These are phyloP conservation scores for Pulveroboletus sp. DNA, from an alignment of 1,284 basidiomycete species.

Conservation along the genomic window DNA sequence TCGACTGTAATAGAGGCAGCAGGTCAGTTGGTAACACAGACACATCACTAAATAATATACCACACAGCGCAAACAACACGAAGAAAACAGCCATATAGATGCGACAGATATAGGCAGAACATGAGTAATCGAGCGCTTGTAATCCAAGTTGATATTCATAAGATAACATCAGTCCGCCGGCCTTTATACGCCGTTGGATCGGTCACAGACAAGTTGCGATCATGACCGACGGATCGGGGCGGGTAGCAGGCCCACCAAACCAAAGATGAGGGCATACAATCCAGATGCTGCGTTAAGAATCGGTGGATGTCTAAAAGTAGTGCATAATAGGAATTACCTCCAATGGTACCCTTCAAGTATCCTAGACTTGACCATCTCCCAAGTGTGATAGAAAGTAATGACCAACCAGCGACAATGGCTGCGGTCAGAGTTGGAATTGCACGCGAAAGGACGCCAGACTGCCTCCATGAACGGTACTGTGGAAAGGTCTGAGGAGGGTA, in stretches of 20 bases:
- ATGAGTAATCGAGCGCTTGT: slow-evolving; percentile 9
- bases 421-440: slow-evolving; percentile 65
- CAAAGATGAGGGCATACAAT: slow-evolving; percentile 67
- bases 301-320: not conserved
- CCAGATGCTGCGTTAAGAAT: slow-evolving; percentile 50
- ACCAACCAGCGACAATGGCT: slow-evolving; percentile 70
- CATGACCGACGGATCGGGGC: slow-evolving; percentile 50
- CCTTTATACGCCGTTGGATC: not conserved
- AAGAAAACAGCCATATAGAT: slow-evolving; percentile 12
- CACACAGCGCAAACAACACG: slow-evolving; percentile 2
- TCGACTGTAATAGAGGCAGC: no score
- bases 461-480: slow-evolving; percentile 64
- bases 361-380: slow-evolving; percentile 66
- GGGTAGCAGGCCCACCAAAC: slow-evolving; percentile 68
- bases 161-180: not conserved
- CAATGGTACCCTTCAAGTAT: slow-evolving; percentile 60
- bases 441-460: slow-evolving; percentile 57
- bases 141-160: slow-evolving; percentile 7
- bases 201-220: slow-evolving; percentile 1
- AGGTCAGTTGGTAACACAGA: not conserved
- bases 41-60: not conserved
- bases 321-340: slow-evolving; percentile 46
- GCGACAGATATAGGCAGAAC: slow-evolving; percentile 19
- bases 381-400: slow-evolving; percentile 58
- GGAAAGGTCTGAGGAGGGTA: slow-evolving; percentile 5